Evolutionary conservation across 257 asterid species (phyloP).

Genomic region (Solanum virginianum): DNA sequence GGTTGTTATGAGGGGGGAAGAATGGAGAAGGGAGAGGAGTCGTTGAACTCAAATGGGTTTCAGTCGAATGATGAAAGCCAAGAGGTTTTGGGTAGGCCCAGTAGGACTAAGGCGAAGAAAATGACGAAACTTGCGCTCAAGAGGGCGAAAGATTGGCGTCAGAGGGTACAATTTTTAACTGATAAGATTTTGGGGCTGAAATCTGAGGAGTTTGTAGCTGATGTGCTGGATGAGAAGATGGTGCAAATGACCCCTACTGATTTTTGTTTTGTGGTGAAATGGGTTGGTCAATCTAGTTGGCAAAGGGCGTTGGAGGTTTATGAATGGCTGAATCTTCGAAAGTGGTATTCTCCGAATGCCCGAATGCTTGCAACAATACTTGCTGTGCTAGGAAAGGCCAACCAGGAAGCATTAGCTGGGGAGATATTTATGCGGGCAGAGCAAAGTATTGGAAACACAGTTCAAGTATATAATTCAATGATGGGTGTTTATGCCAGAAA

Average conservation of each 20-base stretch:
- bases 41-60: neutral
- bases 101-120: slow-evolving; percentile 64
- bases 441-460: slow-evolving; percentile 39
- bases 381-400: slow-evolving; percentile 82
- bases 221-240: slow-evolving; percentile 80
- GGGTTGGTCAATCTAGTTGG: slow-evolving; percentile 82
- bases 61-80: slow-evolving; percentile 9
- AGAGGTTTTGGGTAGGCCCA: slow-evolving; percentile 46
- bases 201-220: slow-evolving; percentile 77
- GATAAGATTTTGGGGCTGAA: slow-evolving; percentile 63
- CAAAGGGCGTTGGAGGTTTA: slow-evolving; percentile 88
- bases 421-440: slow-evolving; percentile 71
- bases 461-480: slow-evolving; percentile 91
- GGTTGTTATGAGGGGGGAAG: slow-evolving; percentile 5
- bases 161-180: slow-evolving; percentile 68
- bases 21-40: slow-evolving; percentile 12
- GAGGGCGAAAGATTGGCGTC: slow-evolving; percentile 89
- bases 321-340: slow-evolving; percentile 84
- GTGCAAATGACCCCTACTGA: slow-evolving; percentile 98
- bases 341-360: slow-evolving; percentile 80
- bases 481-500: slow-evolving; percentile 95
- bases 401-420: slow-evolving; percentile 75
- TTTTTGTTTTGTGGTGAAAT: slow-evolving; percentile 78
- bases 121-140: slow-evolving; percentile 87
- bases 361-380: slow-evolving; percentile 84